These are phyloP conservation scores for Blastobotrys mokoenaii DNA, from an alignment of 805 yeast species.

Conservation along the genomic window DNA sequence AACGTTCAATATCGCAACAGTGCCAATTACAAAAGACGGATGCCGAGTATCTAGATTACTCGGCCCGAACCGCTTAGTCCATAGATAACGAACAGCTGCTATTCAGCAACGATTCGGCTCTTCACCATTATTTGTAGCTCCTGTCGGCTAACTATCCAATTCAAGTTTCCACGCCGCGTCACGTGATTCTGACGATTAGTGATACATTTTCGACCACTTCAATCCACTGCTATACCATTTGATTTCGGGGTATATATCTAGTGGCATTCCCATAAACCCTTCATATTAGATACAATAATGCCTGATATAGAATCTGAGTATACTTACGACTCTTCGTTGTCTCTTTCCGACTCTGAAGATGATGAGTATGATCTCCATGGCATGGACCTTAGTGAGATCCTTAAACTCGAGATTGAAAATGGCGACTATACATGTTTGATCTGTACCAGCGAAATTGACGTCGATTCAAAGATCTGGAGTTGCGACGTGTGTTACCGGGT, in stretches of 20 bases:
- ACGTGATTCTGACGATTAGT: neutral
- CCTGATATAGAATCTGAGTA: neutral
- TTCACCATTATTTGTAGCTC: too few relatives aligned
- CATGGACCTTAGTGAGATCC: slow-evolving; percentile 28
- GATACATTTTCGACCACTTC: neutral
- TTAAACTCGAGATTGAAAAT: slow-evolving; percentile 48
- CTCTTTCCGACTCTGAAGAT: neutral
- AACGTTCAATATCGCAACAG: too few relatives aligned
- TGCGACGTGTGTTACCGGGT: slow-evolving; percentile 73
- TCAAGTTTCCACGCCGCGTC: too few relatives aligned
- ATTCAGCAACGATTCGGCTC: too few relatives aligned
- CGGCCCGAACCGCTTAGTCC: too few relatives aligned
- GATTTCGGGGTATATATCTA: too few relatives aligned
- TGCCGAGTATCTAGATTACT: too few relatives aligned
- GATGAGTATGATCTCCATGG: slow-evolving; percentile 16
- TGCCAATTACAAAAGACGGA: too few relatives aligned
- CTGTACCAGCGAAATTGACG: slow-evolving; percentile 75
- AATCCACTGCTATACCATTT: too few relatives aligned
- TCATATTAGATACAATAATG: neutral
- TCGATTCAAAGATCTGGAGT: slow-evolving; percentile 63
- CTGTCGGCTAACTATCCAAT: too few relatives aligned
- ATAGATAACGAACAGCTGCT: too few relatives aligned
- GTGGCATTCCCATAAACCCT: too few relatives aligned
- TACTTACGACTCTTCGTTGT: neutral
- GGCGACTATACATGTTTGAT: slow-evolving; percentile 80